Percentiles rank a stretch among this genome's conserved stretches.
Conservation (phyloP, 805 yeast genomes). For the Komagataella populi region DNA sequence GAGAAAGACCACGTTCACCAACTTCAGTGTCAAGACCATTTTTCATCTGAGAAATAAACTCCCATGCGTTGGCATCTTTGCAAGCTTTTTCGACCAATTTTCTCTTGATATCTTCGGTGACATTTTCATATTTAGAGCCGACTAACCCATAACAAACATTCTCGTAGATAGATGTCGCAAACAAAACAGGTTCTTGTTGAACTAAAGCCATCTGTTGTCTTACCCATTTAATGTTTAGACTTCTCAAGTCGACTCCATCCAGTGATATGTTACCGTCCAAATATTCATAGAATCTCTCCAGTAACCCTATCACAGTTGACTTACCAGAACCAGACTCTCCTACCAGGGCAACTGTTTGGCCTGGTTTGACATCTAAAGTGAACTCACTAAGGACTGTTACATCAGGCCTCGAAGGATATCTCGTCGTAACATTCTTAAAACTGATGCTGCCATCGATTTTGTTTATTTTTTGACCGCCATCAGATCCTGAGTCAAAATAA, state of each 20-base stretch:
- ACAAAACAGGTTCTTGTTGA: conserved; percentile 59
- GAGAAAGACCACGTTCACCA: conserved; percentile 27
- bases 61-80: conserved; percentile 56
- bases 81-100: conserved; percentile 64
- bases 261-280: conserved; percentile 25
- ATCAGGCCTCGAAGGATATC: conserved; percentile 62
- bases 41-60: conserved; percentile 65
- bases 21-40: conserved; percentile 49
- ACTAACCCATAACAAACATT: conserved; percentile 80
- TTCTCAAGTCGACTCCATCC: conserved; percentile 31
- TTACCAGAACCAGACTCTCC: conserved; percentile 93
- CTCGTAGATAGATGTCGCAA: conserved; percentile 60
- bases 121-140: conserved; percentile 59
- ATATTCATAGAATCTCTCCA: conserved; percentile 38
- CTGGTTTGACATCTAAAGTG: conserved; percentile 24
- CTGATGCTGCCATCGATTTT: conserved; percentile 37
- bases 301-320: conserved; percentile 52
- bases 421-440: conserved; percentile 52
- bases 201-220: conserved; percentile 53
- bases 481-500: conserved; percentile 14
- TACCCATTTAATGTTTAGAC: conserved; percentile 30
- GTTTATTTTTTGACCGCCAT: conserved; percentile 33
- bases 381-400: conserved; percentile 25
- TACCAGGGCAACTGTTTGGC: conserved; percentile 49
- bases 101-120: conserved; percentile 43